Conservation (phyloP, 2,329 filamentous ascomycete species). For the Monilinia aucupariae region DNA sequence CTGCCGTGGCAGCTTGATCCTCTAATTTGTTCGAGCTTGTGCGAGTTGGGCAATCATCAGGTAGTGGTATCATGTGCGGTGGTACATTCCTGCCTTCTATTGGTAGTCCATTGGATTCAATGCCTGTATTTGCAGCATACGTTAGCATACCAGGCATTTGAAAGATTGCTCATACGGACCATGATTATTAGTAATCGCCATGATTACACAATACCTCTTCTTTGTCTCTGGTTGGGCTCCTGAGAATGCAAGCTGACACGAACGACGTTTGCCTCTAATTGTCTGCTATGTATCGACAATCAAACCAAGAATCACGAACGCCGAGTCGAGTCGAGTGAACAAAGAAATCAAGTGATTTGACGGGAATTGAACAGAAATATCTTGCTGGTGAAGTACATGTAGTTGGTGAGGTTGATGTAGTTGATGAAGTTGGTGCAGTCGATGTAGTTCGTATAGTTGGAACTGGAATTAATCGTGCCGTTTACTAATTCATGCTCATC, state of each 20-base stretch:
- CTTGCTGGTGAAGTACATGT: background rate
- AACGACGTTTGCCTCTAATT: background rate
- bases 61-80: slow-evolving; percentile 34
- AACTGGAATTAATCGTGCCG: too few relatives aligned
- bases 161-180: background rate
- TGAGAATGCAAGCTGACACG: background rate
- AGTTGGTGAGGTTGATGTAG: background rate
- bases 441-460: too few relatives aligned
- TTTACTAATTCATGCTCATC: background rate
- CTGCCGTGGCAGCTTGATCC: slow-evolving; percentile 53
- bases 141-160: background rate
- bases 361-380: background rate
- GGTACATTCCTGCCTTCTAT: background rate
- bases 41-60: slow-evolving; percentile 15
- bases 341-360: background rate
- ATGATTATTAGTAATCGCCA: background rate
- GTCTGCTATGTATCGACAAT: background rate
- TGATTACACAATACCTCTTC: background rate
- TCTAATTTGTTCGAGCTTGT: slow-evolving; percentile 33
- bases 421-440: background rate
- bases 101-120: background rate
- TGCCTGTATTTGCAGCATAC: background rate
- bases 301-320: background rate
- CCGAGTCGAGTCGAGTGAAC: background rate
- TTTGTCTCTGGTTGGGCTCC: background rate